Percentiles rank a stretch among this genome's conserved stretches.
Evolutionary conservation across 2,329 filamentous ascomycete species (phyloP).

Genomic region (Lasiodiplodia theobromae): DNA sequence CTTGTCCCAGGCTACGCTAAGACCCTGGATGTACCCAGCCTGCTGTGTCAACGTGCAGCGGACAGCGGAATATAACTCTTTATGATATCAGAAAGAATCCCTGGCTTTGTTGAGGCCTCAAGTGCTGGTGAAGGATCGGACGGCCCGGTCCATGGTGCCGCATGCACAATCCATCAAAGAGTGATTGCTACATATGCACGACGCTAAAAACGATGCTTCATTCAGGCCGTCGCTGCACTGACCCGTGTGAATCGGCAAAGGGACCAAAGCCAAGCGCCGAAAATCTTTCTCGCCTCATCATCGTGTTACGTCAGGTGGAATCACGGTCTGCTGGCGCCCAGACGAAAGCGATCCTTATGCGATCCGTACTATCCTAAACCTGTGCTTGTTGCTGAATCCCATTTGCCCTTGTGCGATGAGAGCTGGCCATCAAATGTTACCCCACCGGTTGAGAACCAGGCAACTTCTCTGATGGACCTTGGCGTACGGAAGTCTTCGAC

Average conservation of each 20-base stretch:
- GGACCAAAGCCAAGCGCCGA: neutral
- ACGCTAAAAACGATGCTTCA: conserved; percentile 12
- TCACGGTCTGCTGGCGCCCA: neutral
- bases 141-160: conserved; percentile 16
- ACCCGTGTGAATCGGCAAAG: neutral
- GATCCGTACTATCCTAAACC: conserved; percentile 16
- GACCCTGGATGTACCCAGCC: neutral
- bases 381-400: neutral
- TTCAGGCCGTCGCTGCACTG: neutral
- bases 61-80: neutral
- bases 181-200: conserved; percentile 2
- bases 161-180: neutral
- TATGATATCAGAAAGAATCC: neutral
- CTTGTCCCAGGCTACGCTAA: neutral
- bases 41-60: neutral
- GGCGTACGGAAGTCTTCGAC: neutral
- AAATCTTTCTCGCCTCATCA: neutral
- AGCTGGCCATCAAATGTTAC: neutral
- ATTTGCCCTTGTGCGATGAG: conserved; percentile 10
- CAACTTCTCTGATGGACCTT: neutral
- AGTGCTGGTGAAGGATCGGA: neutral
- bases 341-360: neutral
- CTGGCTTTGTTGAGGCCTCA: neutral
- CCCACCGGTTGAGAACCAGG: neutral
- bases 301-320: conserved; percentile 11